These are phyloP conservation scores for Wolfiporia cocos DNA, from an alignment of 1,284 basidiomycete genomes.

Conservation along the genomic window DNA sequence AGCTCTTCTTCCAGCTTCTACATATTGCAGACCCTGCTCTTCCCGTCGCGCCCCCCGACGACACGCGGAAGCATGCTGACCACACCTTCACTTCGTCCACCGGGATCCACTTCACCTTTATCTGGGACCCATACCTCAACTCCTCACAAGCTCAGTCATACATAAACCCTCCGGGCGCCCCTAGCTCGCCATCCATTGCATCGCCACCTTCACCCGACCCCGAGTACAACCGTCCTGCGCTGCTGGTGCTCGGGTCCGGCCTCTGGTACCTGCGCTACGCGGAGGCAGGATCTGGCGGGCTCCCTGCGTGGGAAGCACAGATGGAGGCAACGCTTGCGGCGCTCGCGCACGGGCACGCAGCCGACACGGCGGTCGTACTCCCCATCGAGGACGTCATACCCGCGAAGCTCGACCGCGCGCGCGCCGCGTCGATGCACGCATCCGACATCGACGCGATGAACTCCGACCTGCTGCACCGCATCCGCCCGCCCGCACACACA, in stretches of 20 bases:
- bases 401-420: conserved; percentile 56
- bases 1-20: conserved; percentile 72
- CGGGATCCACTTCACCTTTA: conserved; percentile 56
- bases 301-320: conserved; percentile 70
- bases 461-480: conserved; percentile 69
- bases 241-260: conserved; percentile 80
- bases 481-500: conserved; percentile 34
- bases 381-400: conserved; percentile 67
- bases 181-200: not conserved
- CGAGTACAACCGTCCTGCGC: conserved; percentile 34
- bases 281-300: conserved; percentile 69
- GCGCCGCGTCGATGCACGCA: conserved; percentile 62
- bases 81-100: conserved; percentile 39
- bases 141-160: conserved; percentile 42
- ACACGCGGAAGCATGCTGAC: conserved; percentile 66
- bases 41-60: conserved; percentile 46
- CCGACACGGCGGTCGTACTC: conserved; percentile 70
- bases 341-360: conserved; percentile 41
- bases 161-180: conserved; percentile 20
- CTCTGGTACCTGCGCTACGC: conserved; percentile 83
- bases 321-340: conserved; percentile 57
- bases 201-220: not conserved
- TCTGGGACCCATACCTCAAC: conserved; percentile 83
- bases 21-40: conserved; percentile 51
- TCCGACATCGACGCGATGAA: conserved; percentile 88